Base-by-base conservation (phyloP, 352 stramenopile genomes). In the Lagenidium sp. region DNA sequence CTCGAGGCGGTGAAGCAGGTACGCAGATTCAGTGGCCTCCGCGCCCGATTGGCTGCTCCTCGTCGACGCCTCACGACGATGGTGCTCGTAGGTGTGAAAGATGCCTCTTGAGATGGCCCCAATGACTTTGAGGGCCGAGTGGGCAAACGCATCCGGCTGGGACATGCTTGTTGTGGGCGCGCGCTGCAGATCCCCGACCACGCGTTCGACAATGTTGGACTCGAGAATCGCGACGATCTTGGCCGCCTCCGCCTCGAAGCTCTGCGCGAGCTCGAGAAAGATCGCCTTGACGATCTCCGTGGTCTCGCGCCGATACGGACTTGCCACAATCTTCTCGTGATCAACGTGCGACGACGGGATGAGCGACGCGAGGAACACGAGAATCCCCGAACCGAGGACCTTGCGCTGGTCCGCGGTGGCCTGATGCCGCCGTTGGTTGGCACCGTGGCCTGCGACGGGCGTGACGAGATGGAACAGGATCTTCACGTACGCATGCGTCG, bases 251-350 rank as follows among this genome's bases (percentile, higher is more conserved):
- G 45, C 20, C 15, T 21, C 19, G 28, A 55, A 79, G 55, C 19
- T 63, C 44, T 35, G 53, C 3, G 61, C 45, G 10, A 87, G 63
- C 35, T 75, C 59, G 4, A 50, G 34, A 1, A 68, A 46, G 34
- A 85, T 85, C 16, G 44, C 47, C 47, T 86, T 82, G 26, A 81
- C 65, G 40, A 73, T 50, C 26, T 79, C 68, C 12, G 61, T 55
- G 6, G 78, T 62, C n/a, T 60, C 28, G 5, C 65, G 57, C 3
- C 36, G 54, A n/a, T 22, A 12, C 16, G 38, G 28, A 32, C 8
- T 13, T n/a, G n/a, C n/a, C 36, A 24, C 16, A 29, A 19, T 47
- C 28, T 6, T 10, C 7, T 4, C 36, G n/a, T 15, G 51, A 15
- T 15, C 34, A 6, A 5, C 19, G 4, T 6, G 12, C 20, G 36